Conservation (phyloP, 805 yeast genomes). For the Metschnikowia aberdeeniae region DNA sequence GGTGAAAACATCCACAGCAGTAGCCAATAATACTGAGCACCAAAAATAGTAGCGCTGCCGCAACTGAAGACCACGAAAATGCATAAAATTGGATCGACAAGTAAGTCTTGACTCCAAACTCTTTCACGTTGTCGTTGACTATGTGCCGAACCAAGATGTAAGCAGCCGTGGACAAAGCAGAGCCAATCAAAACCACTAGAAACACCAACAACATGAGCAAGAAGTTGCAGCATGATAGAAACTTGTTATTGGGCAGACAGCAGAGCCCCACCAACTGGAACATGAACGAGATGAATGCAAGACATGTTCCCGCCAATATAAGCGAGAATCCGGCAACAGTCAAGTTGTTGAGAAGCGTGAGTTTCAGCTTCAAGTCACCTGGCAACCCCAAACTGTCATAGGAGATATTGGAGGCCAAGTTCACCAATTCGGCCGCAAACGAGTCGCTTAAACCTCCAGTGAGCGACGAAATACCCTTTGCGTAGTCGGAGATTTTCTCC, state of each 20-base stretch:
- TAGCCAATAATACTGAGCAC: constrained; percentile 37
- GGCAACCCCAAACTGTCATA: constrained; percentile 48
- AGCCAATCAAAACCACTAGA: constrained; percentile 40
- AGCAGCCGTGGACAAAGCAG: constrained; percentile 63
- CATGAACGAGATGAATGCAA: constrained; percentile 44
- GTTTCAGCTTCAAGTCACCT: constrained; percentile 43
- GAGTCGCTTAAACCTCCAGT: constrained; percentile 10
- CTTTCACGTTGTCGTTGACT: constrained; percentile 45
- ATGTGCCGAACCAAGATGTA: constrained; percentile 45
- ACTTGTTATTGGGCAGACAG: constrained; percentile 42
- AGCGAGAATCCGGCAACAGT: constrained; percentile 55
- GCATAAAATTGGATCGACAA: constrained; percentile 53
- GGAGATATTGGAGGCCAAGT: constrained; percentile 15
- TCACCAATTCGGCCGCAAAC: constrained; percentile 9
- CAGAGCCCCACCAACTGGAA: constrained; percentile 43
- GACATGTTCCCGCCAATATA: constrained; percentile 27
- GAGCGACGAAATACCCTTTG: constrained; percentile 21
- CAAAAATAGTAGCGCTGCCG: constrained; percentile 34
- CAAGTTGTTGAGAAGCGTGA: constrained; percentile 41
- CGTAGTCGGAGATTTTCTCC: constrained; percentile 21
- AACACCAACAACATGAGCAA: constrained; percentile 43
- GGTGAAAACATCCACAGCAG: constrained; percentile 37
- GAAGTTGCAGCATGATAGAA: constrained; percentile 43
- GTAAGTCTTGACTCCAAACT: constrained; percentile 53
- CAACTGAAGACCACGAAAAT: constrained; percentile 61